Base-by-base conservation (phyloP, 768 basidiomycete genomes). In the Xerocomellus amylosporus region DNA sequence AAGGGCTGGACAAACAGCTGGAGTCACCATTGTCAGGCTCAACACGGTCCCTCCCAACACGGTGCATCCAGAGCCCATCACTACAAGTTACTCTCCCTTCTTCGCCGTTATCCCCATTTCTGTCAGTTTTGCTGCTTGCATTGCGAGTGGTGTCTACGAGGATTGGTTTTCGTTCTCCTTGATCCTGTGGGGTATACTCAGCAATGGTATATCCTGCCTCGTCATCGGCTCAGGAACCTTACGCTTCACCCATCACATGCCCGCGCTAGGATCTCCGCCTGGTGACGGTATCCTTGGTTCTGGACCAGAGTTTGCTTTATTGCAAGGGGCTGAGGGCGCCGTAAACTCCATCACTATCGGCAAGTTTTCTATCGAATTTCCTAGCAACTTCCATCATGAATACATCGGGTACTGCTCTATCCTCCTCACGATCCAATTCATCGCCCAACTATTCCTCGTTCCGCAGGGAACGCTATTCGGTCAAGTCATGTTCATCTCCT, bases 391-490 rank as follows among this genome's bases (percentile, higher is more conserved):
- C 41, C 24, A 57, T 1, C n/a, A 57, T 0, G 46, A 57, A 24
- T 40, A 43, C 42, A 45, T 57, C n/a, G 52, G 56, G 45, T 49
- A 22, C 1, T 57, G 59, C 12, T 66, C 68, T 5, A 19, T 66
- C 33, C 51, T 68, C 15, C 58, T 68, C 13, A 49, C 55, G 3
- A 46, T 52, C 24, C 69, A 70, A 43, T 69, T 68, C 55, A 44
- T 69, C 14, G 47, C 58, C 9, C 69, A 70, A 45, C 60, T 70
- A 7, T 46, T 70, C 49, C 58, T 70, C 15, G 63, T 67, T 19
- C 68, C 69, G 2, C 64, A 67, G 43, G 63, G 53, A n/a, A 51
- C 56, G 5, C 50, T 69, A 12, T 69, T 70, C 19, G 69, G 69
- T 1, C 69, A 71, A 49, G 50, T 68, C 49, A 54, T 70, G 62